Percentiles rank a stretch among this genome's conserved stretches.
Evolutionary conservation across 768 basidiomycete genomes (phyloP).

Genomic region (Serendipita indica): DNA sequence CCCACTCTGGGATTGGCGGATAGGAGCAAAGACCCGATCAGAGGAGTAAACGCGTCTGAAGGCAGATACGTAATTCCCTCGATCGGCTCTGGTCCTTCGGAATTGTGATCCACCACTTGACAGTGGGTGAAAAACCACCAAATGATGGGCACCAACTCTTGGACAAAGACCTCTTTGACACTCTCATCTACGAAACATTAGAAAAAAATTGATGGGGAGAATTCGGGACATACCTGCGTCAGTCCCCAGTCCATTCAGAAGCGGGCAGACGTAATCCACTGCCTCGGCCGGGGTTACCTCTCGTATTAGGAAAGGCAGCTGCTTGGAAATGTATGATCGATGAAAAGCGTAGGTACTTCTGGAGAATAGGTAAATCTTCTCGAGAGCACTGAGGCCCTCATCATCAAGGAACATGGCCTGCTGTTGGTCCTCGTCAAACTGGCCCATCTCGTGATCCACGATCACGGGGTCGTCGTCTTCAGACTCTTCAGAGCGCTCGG

Average conservation of each 20-base stretch:
- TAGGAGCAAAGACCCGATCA: conserved; percentile 76
- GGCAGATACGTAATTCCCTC: conserved; percentile 39
- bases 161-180: conserved; percentile 77
- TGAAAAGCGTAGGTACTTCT: conserved; percentile 56
- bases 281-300: conserved; percentile 75
- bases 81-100: conserved; percentile 20
- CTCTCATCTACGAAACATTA: conserved; percentile 45
- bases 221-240: conserved; percentile 51
- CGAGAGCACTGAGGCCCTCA: conserved; percentile 67
- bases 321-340: conserved; percentile 71
- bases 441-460: neutral
- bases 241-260: conserved; percentile 71
- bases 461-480: neutral
- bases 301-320: conserved; percentile 59
- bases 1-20: conserved; percentile 63
- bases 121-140: conserved; percentile 92
- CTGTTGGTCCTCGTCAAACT: neutral
- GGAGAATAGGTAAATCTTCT: conserved; percentile 84
- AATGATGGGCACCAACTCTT: conserved; percentile 62
- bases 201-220: neutral
- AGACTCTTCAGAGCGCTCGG: neutral
- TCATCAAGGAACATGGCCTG: conserved; percentile 45
- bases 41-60: conserved; percentile 75
- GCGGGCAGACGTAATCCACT: conserved; percentile 81
- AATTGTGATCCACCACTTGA: conserved; percentile 42